phyloP scores from a whole-genome alignment of 106 monocot genomes.

The Allium sativum region DNA sequence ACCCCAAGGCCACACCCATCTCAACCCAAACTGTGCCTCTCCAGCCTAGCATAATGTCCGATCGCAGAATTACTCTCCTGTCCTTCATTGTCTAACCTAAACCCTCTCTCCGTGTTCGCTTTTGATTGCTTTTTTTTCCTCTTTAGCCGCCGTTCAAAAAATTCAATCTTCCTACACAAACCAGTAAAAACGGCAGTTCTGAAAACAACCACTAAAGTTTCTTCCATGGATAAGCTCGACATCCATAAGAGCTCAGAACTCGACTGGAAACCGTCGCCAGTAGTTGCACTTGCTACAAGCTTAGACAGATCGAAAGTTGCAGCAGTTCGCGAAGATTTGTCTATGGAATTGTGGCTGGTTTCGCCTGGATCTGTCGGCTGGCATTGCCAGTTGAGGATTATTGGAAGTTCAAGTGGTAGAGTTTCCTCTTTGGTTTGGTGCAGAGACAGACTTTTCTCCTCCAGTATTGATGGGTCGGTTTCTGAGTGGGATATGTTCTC shows the following conservation, averaged over 20 bases:
- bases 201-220: background rate
- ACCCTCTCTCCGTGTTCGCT: too few relatives aligned
- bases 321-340: constrained; percentile 67
- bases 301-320: constrained; percentile 66
- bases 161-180: constrained; percentile 25
- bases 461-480: constrained; percentile 84
- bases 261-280: constrained; percentile 74
- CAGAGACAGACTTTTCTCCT: constrained; percentile 50
- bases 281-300: constrained; percentile 70
- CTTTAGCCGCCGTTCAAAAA: too few relatives aligned
- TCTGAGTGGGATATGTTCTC: constrained; percentile 87
- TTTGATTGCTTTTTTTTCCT: too few relatives aligned
- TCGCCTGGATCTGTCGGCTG: constrained; percentile 93
- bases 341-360: constrained; percentile 79
- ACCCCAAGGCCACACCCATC: too few relatives aligned
- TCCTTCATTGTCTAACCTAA: too few relatives aligned
- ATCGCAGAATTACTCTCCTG: too few relatives aligned
- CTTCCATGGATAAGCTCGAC: constrained; percentile 44
- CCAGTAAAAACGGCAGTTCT: background rate
- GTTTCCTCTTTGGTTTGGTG: constrained; percentile 77
- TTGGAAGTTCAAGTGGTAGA: constrained; percentile 53
- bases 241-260: constrained; percentile 33
- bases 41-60: too few relatives aligned
- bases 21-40: too few relatives aligned
- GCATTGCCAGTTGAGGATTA: constrained; percentile 87